These are phyloP conservation scores for Biscogniauxia sp. DNA, from an alignment of 2,329 filamentous ascomycete genomes.

Conservation along the genomic window DNA sequence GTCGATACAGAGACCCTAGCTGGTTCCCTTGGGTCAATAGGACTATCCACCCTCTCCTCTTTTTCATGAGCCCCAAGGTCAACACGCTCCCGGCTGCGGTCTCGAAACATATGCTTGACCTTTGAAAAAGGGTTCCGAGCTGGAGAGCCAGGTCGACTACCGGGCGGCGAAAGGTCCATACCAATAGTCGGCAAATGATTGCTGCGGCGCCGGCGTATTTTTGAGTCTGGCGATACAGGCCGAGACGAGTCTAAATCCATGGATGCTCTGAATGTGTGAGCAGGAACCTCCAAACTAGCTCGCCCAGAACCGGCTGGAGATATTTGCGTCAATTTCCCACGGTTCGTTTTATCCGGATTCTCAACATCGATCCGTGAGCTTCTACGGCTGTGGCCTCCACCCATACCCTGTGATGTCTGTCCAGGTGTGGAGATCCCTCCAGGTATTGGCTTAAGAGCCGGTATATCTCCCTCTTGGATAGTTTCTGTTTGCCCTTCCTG, in stretches of 20 bases:
- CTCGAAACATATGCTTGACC: conserved; percentile 55
- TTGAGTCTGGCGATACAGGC: conserved; percentile 53
- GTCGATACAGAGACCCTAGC: conserved; percentile 27
- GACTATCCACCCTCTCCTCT: conserved; percentile 33
- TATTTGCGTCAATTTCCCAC: conserved; percentile 18
- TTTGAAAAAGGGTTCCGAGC: conserved; percentile 56
- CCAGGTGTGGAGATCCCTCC: conserved; percentile 32
- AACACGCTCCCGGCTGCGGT: conserved; percentile 48
- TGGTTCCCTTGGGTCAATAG: conserved; percentile 26
- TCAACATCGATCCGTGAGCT: conserved; percentile 23
- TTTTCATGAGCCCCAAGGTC: conserved; percentile 34
- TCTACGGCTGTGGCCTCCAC: conserved; percentile 14
- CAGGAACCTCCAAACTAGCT: conserved; percentile 49
- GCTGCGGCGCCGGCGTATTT: conserved; percentile 41
- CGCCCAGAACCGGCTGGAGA: conserved; percentile 36
- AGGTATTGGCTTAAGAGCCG: conserved; percentile 33
- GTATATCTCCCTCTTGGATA: conserved; percentile 29
- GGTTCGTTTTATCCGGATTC: conserved; percentile 15
- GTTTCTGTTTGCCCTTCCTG: conserved; percentile 39
- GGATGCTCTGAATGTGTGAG: conserved; percentile 37
- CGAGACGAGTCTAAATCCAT: conserved; percentile 45
- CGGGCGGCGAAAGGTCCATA: conserved; percentile 60
- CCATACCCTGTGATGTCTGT: conserved; percentile 10
- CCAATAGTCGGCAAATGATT: conserved; percentile 57
- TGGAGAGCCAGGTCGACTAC: conserved; percentile 64